Percentiles rank a stretch among this genome's conserved stretches.
phyloP scores from a whole-genome alignment of 768 basidiomycete genomes.

The Lanmaoa rubissima region DNA sequence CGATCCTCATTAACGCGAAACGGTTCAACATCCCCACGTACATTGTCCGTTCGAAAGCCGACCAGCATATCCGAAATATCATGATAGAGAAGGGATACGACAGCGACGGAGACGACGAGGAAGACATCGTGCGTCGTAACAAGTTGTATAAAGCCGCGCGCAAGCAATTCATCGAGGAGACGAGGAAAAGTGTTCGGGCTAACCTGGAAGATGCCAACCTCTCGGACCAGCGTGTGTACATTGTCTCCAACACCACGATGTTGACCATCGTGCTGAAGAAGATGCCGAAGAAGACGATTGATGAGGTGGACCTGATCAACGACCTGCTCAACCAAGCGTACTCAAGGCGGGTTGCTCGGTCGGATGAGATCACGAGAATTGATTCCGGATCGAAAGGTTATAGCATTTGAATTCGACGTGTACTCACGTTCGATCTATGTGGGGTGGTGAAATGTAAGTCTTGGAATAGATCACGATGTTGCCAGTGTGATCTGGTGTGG shows the following conservation, averaged over 20 bases:
- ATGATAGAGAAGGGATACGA: slow-evolving; percentile 27
- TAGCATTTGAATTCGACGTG: background rate
- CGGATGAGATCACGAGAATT: background rate
- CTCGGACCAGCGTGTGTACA: slow-evolving; percentile 26
- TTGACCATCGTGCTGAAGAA: slow-evolving; percentile 10
- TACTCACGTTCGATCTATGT: background rate
- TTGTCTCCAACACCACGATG: slow-evolving; percentile 23
- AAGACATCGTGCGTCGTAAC: slow-evolving; percentile 5
- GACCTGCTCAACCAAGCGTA: slow-evolving; percentile 4
- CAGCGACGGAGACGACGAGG: slow-evolving; percentile 15
- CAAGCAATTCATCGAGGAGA: slow-evolving; percentile 22
- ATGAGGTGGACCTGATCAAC: slow-evolving; percentile 12
- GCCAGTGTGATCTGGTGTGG: background rate
- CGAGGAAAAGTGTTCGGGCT: slow-evolving; percentile 15
- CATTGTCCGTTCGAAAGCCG: slow-evolving; percentile 38
- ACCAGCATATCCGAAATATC: slow-evolving; percentile 29
- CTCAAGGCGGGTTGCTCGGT: background rate
- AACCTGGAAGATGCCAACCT: slow-evolving; percentile 21
- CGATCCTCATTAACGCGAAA: slow-evolving; percentile 32
- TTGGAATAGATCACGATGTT: background rate
- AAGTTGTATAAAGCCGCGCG: slow-evolving; percentile 15
- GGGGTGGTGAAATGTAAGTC: background rate
- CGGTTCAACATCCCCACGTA: slow-evolving; percentile 33
- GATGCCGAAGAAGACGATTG: slow-evolving; percentile 12
- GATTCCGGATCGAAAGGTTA: no score